Base-by-base conservation (phyloP, 139 green algal genomes). In the Mychonastes homosphaera region DNA sequence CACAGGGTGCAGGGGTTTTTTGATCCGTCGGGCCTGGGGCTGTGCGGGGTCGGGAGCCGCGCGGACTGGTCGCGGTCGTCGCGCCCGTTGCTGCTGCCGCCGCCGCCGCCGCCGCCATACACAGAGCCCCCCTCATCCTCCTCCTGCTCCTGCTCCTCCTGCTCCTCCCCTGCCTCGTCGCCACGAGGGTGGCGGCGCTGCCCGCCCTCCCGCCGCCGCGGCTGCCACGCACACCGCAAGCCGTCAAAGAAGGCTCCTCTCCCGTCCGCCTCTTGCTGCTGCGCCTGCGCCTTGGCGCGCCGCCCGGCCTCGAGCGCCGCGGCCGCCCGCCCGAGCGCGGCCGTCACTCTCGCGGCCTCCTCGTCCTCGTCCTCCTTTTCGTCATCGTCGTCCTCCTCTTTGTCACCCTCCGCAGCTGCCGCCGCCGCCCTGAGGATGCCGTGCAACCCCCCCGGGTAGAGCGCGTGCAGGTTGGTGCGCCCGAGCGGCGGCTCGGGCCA, bases 401-500 rank as follows among this genome's bases (percentile, higher is more conserved):
- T 43, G 55, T 48, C 50, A 50, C 26, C 47, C 45, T 49, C 54
- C 54, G 53, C 36, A 69, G 39, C 27, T 60, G 68, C 41, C 56
- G 67, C 54, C n/a, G 72, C 77, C 16, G 83, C 79, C 1, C 28
- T 16, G 72, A 75, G 84, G 27, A 91, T 45, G 13, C 62, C 67
- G 1, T 35, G 23, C 29, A 83, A 21, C 3, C 33, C 39, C 2
- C 34, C 41, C 6, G 54, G 35, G n/a, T 80, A 60, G 2, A 33
- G 32, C 8, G 43, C 35, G 15, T 24, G 65, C 44, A 80, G 74
- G 53, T 87, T 91, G 40, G 77, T 88, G 34, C 53, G 53, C 2
- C 69, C 57, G n/a, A n/a, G n/a, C 21, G 83, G 82, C 4, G 78
- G 77, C 51, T 84, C 48, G 7, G 58, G 63, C 48, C 73, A 85